Conservation (phyloP, 1,284 basidiomycete genomes). For the Violaceomyces palustris region DNA sequence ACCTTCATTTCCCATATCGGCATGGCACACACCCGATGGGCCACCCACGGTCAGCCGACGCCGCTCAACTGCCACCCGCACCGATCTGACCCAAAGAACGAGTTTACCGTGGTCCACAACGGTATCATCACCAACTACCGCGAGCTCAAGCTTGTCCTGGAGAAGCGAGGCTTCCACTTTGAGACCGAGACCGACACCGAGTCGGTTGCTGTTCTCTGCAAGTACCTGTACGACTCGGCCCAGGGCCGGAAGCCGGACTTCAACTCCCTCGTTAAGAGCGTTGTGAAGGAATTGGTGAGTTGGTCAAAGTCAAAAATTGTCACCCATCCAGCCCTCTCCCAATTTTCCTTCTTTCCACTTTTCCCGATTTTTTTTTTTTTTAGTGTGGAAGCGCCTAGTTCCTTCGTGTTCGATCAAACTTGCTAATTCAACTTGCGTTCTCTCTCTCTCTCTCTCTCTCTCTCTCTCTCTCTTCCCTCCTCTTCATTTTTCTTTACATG, state of each 20-base stretch:
- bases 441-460: background rate
- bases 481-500: background rate
- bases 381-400: no score
- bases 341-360: no score
- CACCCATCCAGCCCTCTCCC: no score
- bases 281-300: slow-evolving; percentile 95
- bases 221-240: slow-evolving; percentile 94
- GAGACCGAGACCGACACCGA: slow-evolving; percentile 97
- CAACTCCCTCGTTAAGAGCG: slow-evolving; percentile 86
- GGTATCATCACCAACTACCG: slow-evolving; percentile 95
- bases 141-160: slow-evolving; percentile 85
- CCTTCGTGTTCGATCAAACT: no score
- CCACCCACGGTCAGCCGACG: slow-evolving; percentile 85
- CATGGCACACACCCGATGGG: slow-evolving; percentile 99
- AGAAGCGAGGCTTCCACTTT: slow-evolving; percentile 92
- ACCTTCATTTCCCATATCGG: slow-evolving; percentile 82
- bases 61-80: slow-evolving; percentile 93
- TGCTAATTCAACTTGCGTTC: no score
- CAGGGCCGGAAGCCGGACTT: slow-evolving; percentile 83
- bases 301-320: slow-evolving; percentile 56
- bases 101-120: slow-evolving; percentile 96
- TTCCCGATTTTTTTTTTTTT: no score
- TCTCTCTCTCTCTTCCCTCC: background rate
- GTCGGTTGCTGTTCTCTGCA: slow-evolving; percentile 88
- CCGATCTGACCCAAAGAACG: slow-evolving; percentile 71